Evolutionary conservation across 2,329 filamentous ascomycete species (phyloP).

Genomic region (Arthrinium phaeospermum): DNA sequence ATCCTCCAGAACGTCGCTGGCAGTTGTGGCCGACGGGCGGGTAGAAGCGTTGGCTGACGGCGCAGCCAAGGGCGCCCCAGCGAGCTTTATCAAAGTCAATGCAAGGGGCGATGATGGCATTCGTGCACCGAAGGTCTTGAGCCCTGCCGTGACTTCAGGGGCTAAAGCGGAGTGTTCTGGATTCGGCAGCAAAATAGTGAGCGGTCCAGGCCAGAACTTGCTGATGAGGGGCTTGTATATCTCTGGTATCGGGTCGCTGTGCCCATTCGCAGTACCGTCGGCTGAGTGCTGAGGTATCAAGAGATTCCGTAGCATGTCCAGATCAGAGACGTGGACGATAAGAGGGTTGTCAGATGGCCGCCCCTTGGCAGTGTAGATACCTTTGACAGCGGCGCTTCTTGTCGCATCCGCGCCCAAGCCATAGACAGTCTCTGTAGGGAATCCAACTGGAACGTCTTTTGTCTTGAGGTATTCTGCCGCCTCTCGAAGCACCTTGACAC

Average conservation of each 20-base stretch:
- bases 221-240: constrained; percentile 81
- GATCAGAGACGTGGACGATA: constrained; percentile 87
- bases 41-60: constrained; percentile 96
- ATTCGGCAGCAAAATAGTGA: constrained; percentile 88
- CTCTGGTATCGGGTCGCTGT: constrained; percentile 61
- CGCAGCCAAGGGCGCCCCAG: constrained; percentile 81
- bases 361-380: constrained; percentile 93
- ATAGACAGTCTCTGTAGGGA: constrained; percentile 98
- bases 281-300: constrained; percentile 45
- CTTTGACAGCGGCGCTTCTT: constrained; percentile 78
- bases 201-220: constrained; percentile 90
- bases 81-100: constrained; percentile 80
- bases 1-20: constrained; percentile 87
- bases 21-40: constrained; percentile 88
- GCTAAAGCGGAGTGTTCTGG: constrained; percentile 74
- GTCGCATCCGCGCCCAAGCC: constrained; percentile 96
- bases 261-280: constrained; percentile 33
- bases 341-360: constrained; percentile 93
- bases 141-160: constrained; percentile 87
- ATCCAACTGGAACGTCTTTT: constrained; percentile 81
- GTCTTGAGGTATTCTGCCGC: constrained; percentile 71
- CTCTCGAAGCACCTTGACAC: constrained; percentile 52
- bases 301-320: constrained; percentile 74
- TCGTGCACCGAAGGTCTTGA: constrained; percentile 84
- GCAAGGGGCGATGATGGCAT: constrained; percentile 90